phyloP scores from a whole-genome alignment of 225 moss, liverwort and hornwort genomes.

The Bryum argenteum region DNA sequence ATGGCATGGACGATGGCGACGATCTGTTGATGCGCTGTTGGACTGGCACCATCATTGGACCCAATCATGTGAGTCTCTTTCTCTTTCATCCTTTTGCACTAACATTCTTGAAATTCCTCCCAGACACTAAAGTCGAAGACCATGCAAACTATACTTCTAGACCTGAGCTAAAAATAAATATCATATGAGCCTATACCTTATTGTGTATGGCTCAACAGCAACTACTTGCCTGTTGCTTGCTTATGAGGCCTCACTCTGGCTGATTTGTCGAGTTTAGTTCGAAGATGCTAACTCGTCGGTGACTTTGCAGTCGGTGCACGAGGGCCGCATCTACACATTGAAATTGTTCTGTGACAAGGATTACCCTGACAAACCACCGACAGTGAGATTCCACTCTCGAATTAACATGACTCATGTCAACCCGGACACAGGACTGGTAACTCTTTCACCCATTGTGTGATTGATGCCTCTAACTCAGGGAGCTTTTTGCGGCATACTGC shows the following conservation, averaged over 20 bases:
- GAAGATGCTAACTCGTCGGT: conserved; percentile 23
- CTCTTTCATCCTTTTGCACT: too few relatives aligned
- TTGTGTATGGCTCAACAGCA: too few relatives aligned
- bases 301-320: conserved; percentile 85
- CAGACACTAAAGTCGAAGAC: too few relatives aligned
- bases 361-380: conserved; percentile 91
- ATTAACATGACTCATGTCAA: conserved; percentile 94
- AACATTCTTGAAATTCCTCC: too few relatives aligned
- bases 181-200: too few relatives aligned
- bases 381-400: conserved; percentile 90
- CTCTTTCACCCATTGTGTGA: conserved; percentile 4
- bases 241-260: background rate
- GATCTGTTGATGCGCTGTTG: conserved; percentile 98
- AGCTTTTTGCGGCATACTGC: background rate
- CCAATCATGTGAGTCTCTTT: conserved; percentile 77
- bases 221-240: too few relatives aligned
- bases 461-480: background rate
- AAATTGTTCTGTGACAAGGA: conserved; percentile 96
- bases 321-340: conserved; percentile 96
- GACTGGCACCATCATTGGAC: conserved; percentile 98
- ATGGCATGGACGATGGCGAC: conserved; percentile 98
- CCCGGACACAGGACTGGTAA: conserved; percentile 88
- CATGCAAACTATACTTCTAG: too few relatives aligned
- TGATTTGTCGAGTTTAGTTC: conserved; percentile 2
- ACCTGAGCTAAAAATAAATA: too few relatives aligned